Evolutionary conservation across 345 rosid genomes (phyloP).

Genomic region (Salix arbutifolia): DNA sequence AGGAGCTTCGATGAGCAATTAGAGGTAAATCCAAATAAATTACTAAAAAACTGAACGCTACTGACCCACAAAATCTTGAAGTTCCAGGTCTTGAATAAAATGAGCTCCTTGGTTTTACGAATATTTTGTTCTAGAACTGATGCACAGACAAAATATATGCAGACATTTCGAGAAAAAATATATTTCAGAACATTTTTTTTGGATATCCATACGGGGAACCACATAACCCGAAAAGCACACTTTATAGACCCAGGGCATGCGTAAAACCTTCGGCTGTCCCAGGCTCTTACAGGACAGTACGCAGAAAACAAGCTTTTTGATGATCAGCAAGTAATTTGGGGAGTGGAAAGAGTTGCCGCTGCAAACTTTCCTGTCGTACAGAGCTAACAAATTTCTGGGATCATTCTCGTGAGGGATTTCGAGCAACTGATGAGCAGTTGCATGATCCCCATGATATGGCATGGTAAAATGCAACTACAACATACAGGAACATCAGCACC

Average conservation of each 20-base stretch:
- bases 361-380: background rate
- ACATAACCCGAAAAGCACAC: no score
- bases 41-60: background rate
- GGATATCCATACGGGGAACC: no score
- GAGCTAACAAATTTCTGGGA: background rate
- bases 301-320: background rate
- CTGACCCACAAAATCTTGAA: background rate
- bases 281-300: constrained; percentile 23
- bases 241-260: no score
- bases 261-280: no score
- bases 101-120: background rate
- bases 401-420: background rate
- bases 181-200: no score
- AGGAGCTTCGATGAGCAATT: constrained; percentile 28
- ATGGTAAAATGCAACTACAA: background rate
- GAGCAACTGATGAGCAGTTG: background rate
- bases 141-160: constrained; percentile 40
- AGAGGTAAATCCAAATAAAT: constrained; percentile 19
- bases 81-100: background rate
- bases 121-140: constrained; percentile 25
- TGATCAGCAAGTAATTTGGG: background rate
- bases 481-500: background rate
- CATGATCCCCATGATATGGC: background rate
- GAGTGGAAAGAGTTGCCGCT: background rate
- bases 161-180: constrained; percentile 34